These are phyloP conservation scores for Chlorella vulgaris DNA, from an alignment of 139 green algal genomes.

Conservation along the genomic window DNA sequence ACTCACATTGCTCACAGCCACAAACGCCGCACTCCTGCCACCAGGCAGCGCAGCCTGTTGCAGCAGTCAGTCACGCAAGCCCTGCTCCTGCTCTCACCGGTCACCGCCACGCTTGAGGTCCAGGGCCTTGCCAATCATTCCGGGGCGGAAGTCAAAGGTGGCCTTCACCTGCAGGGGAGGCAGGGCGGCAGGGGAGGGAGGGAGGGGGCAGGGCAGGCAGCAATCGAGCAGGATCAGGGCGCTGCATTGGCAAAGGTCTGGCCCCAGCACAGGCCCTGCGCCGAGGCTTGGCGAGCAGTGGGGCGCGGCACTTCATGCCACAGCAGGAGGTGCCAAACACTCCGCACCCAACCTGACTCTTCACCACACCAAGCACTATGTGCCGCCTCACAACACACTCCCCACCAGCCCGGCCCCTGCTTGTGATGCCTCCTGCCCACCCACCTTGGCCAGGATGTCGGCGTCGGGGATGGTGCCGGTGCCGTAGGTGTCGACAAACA, in stretches of 20 bases:
- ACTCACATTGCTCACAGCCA: background rate
- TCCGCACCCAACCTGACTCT: no score
- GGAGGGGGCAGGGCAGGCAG: background rate
- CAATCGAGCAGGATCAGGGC: no score
- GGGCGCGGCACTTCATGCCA: no score
- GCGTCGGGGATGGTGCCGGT: conserved; percentile 90
- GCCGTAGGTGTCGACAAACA: conserved; percentile 98
- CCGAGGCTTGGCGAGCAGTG: no score
- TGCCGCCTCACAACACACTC: background rate
- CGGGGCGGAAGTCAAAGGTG: conserved; percentile 97
- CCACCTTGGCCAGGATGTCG: conserved; percentile 82
- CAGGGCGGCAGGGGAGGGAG: no score
- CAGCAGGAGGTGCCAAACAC: no score
- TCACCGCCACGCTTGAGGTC: conserved; percentile 94
- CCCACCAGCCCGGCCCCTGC: background rate
- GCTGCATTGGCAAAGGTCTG: no score
- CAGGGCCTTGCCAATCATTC: conserved; percentile 89
- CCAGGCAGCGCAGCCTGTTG: no score
- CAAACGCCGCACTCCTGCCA: no score
- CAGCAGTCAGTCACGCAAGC: no score
- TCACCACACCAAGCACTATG: background rate
- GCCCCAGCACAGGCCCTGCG: no score
- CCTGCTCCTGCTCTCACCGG: no score
- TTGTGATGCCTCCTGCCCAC: background rate
- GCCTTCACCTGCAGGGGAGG: conserved; percentile 60